phyloP scores from a whole-genome alignment of 2,329 filamentous ascomycete genomes.

The Colletotrichum sp. region DNA sequence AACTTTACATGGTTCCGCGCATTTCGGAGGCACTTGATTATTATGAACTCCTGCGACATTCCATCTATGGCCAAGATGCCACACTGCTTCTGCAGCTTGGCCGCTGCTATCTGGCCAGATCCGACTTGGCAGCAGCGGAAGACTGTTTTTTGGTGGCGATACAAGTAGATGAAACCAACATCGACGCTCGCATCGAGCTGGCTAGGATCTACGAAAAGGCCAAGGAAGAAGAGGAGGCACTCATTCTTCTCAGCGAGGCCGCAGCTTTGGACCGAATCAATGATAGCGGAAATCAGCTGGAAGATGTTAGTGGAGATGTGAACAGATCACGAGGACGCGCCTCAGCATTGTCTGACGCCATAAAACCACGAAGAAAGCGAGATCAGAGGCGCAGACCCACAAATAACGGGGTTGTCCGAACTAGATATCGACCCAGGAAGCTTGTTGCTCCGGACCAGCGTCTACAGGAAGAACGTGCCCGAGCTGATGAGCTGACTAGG shows the following conservation, averaged over 20 bases:
- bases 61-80: slow-evolving; percentile 55
- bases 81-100: slow-evolving; percentile 62
- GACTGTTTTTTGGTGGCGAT: slow-evolving; percentile 78
- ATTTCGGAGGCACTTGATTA: slow-evolving; percentile 55
- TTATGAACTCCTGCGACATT: slow-evolving; percentile 58
- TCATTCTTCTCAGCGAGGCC: slow-evolving; percentile 78
- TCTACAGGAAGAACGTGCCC: slow-evolving; percentile 47
- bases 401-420: slow-evolving; percentile 31
- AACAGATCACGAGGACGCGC: background rate
- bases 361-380: slow-evolving; percentile 6
- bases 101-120: slow-evolving; percentile 71
- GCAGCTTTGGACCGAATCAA: slow-evolving; percentile 64
- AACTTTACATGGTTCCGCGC: slow-evolving; percentile 45
- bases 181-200: slow-evolving; percentile 79
- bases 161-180: slow-evolving; percentile 71
- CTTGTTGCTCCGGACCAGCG: slow-evolving; percentile 50
- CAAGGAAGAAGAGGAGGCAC: slow-evolving; percentile 76
- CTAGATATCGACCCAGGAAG: slow-evolving; percentile 50
- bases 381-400: background rate
- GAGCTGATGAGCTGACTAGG: slow-evolving; percentile 40
- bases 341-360: background rate
- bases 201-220: slow-evolving; percentile 84
- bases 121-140: slow-evolving; percentile 72
- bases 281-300: slow-evolving; percentile 31
- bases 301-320: background rate